phyloP scores from a whole-genome alignment of 1,139 yeast genomes.

The Nadsonia starkeyi-henricii region DNA sequence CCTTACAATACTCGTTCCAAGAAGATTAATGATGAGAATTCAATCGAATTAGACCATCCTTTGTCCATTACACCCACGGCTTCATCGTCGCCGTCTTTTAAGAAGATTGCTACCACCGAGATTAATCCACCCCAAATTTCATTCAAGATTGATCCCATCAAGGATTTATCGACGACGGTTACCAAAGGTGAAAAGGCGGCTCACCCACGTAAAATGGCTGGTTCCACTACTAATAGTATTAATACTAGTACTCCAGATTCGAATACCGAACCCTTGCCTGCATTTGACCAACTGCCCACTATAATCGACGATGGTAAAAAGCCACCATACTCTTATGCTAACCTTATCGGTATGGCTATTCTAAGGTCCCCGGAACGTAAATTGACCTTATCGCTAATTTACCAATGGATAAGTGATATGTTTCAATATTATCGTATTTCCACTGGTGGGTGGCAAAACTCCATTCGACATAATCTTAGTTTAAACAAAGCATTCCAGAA shows the following conservation, averaged over 20 bases:
- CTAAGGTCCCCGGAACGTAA: conserved; percentile 67
- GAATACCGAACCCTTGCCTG: conserved; percentile 13
- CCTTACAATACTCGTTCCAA: no score
- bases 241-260: not conserved
- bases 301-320: conserved; percentile 39
- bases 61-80: no score
- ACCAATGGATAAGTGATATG: conserved; percentile 82
- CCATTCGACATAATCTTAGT: conserved; percentile 74
- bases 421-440: conserved; percentile 72
- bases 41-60: no score
- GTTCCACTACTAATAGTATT: not conserved
- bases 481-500: conserved; percentile 79
- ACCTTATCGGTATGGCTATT: conserved; percentile 87
- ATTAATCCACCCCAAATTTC: conserved; percentile 16
- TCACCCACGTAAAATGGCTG: conserved; percentile 1
- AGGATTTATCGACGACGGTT: conserved; percentile 4
- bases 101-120: not conserved
- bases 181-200: conserved; percentile 2
- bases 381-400: conserved; percentile 80
- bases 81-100: not conserved
- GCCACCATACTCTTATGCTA: conserved; percentile 92
- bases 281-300: conserved; percentile 31
- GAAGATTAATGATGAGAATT: no score
- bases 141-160: conserved; percentile 3
- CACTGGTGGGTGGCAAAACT: conserved; percentile 91